A percentile compares a stretch with the other conserved stretches of the same genome.
Conservation (phyloP, 2,329 filamentous ascomycete species). For the Cadophora sp. region DNA sequence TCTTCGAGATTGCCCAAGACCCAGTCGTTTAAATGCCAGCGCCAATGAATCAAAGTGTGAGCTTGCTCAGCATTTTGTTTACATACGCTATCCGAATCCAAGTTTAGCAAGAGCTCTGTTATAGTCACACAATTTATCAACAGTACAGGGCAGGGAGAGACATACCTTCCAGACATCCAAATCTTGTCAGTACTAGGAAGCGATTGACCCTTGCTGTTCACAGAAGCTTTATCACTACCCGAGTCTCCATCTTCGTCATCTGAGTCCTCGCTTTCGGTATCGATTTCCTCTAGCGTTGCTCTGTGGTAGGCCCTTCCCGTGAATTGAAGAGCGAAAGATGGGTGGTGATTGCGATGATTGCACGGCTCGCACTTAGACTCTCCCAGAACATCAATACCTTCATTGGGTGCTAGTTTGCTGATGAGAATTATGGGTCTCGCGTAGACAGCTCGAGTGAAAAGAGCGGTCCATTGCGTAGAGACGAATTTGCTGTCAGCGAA, state of each 20-base stretch:
- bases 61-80: conserved; percentile 71
- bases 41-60: conserved; percentile 79
- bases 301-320: conserved; percentile 70
- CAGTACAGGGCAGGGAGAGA: conserved; percentile 21
- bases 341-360: conserved; percentile 71
- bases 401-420: conserved; percentile 37
- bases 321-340: conserved; percentile 69
- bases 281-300: conserved; percentile 69
- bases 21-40: conserved; percentile 74
- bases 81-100: conserved; percentile 52
- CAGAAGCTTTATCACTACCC: conserved; percentile 34
- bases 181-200: conserved; percentile 53
- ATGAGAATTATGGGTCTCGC: conserved; percentile 64
- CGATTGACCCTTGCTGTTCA: conserved; percentile 55
- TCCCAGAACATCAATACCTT: conserved; percentile 53
- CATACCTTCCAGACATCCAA: conserved; percentile 59
- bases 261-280: conserved; percentile 52
- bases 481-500: conserved; percentile 74
- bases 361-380: conserved; percentile 58
- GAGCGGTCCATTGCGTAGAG: conserved; percentile 72
- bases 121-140: neutral
- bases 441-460: conserved; percentile 70
- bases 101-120: conserved; percentile 27
- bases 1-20: conserved; percentile 66
- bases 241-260: conserved; percentile 45